phyloP scores from a whole-genome alignment of 306 rosid genomes.

The Acmispon strigosus region DNA sequence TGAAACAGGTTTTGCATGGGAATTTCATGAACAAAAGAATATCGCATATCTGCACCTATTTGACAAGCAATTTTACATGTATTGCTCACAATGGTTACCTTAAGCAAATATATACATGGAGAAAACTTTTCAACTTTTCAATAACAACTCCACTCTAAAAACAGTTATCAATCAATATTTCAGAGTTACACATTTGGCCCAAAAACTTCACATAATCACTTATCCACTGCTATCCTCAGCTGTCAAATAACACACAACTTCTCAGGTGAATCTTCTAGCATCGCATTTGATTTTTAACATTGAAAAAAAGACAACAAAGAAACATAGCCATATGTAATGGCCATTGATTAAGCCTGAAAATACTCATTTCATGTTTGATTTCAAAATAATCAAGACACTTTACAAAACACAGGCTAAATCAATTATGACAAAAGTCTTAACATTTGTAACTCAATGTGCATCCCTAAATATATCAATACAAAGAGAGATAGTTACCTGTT shows the following conservation, averaged over 20 bases:
- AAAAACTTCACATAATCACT: neutral
- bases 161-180: neutral
- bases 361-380: neutral
- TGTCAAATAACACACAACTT: neutral
- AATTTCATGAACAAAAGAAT: neutral
- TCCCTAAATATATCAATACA: neutral
- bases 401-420: no score
- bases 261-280: neutral
- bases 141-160: neutral
- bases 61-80: neutral
- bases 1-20: conserved; percentile 27
- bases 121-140: neutral
- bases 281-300: neutral
- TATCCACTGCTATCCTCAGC: neutral
- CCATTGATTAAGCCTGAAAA: no score
- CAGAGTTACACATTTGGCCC: neutral
- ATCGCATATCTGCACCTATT: neutral
- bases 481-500: conserved; percentile 39
- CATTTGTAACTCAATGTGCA: no score
- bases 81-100: neutral
- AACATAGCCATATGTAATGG: neutral
- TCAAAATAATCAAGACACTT: no score
- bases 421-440: no score
- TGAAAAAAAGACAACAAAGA: neutral
- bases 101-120: neutral